Conservation (phyloP, 2,329 filamentous ascomycete species). For the Fusarium equiseti region DNA sequence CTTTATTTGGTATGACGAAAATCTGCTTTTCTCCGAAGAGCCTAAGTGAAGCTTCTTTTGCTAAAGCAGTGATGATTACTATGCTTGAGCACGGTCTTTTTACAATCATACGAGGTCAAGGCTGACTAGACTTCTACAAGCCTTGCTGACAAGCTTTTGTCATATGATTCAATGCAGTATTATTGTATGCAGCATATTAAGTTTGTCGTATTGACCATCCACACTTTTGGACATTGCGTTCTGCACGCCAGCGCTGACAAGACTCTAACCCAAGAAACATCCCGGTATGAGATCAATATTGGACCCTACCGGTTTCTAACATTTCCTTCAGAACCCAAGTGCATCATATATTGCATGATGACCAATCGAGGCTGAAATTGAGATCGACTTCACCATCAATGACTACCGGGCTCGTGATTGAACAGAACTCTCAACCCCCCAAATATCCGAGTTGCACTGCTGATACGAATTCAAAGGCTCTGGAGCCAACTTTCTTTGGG, state of each 20-base stretch:
- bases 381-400: background rate
- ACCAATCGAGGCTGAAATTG: background rate
- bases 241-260: background rate
- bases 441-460: background rate
- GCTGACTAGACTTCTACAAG: background rate
- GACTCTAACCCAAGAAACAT: background rate
- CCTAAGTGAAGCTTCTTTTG: background rate
- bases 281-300: background rate
- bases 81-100: background rate
- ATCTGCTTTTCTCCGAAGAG: background rate
- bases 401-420: background rate
- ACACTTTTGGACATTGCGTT: background rate
- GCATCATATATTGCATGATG: background rate
- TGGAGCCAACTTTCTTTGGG: background rate
- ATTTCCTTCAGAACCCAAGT: background rate
- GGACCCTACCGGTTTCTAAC: background rate
- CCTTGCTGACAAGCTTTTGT: background rate
- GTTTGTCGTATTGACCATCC: background rate
- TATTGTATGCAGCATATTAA: background rate
- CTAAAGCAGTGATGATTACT: background rate
- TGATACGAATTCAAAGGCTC: background rate
- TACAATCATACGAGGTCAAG: background rate
- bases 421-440: background rate
- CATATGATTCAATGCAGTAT: background rate
- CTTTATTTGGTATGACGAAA: background rate